Conservation (phyloP, 148 eudicot genomes). For the Amaranthus hypochondriacus region DNA sequence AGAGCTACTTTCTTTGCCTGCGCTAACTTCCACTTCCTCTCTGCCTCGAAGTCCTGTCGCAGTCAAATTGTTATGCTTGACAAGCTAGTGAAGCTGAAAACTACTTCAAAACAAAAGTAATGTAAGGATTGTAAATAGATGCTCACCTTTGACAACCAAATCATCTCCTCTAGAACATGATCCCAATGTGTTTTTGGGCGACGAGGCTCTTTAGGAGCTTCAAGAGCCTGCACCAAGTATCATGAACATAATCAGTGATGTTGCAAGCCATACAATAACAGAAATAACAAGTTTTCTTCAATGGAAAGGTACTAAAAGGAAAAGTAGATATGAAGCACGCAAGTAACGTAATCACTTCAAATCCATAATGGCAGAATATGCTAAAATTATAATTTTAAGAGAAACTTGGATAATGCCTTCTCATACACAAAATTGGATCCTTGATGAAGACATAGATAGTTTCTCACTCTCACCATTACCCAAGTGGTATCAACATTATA, state of each 20-base stretch:
- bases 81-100: not conserved
- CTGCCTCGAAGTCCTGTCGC: conserved; percentile 94
- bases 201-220: conserved; percentile 86
- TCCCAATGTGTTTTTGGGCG: conserved; percentile 99
- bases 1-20: conserved; percentile 94
- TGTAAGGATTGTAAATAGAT: not conserved
- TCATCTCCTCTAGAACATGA: conserved; percentile 98
- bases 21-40: conserved; percentile 93
- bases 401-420: not conserved
- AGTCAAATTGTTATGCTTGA: conserved; percentile 14
- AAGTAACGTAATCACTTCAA: not conserved
- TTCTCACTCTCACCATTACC: not conserved
- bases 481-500: not conserved
- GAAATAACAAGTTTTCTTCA: not conserved
- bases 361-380: not conserved
- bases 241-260: not conserved
- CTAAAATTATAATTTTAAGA: not conserved
- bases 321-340: not conserved
- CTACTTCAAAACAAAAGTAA: not conserved
- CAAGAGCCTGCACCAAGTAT: conserved; percentile 67
- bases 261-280: conserved; percentile 1
- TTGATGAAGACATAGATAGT: no score
- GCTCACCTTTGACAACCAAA: conserved; percentile 93
- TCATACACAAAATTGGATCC: not conserved
- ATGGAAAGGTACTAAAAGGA: not conserved